Conservation (phyloP, 2,329 filamentous ascomycete genomes). For the Beauveria pseudobassiana region DNA sequence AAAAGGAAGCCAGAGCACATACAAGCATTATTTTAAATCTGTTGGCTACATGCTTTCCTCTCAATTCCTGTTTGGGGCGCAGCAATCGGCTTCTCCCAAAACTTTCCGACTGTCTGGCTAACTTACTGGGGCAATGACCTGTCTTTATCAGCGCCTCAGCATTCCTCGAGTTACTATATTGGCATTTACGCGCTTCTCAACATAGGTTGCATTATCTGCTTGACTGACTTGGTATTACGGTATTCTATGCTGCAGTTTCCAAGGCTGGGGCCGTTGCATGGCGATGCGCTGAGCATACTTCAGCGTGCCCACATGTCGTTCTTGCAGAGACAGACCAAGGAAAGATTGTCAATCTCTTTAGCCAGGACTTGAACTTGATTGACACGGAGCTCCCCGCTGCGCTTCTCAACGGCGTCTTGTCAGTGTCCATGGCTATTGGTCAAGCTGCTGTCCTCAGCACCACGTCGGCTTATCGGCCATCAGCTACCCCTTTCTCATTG, state of each 20-base stretch:
- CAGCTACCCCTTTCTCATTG: constrained; percentile 41
- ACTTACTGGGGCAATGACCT: constrained; percentile 32
- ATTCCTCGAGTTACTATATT: constrained; percentile 21
- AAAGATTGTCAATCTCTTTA: constrained; percentile 35
- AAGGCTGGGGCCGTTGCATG: too few relatives aligned
- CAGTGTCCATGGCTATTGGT: background rate
- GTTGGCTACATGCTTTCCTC: constrained; percentile 17
- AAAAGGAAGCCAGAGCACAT: constrained; percentile 11
- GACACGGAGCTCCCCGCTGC: constrained; percentile 31
- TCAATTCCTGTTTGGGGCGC: constrained; percentile 15
- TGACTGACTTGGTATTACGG: constrained; percentile 8
- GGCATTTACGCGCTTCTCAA: constrained; percentile 24
- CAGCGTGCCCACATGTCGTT: constrained; percentile 23
- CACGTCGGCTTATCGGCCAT: constrained; percentile 37
- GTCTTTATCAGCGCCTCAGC: background rate
- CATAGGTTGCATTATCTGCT: constrained; percentile 14
- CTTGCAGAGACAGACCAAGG: constrained; percentile 34
- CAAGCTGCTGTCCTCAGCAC: constrained; percentile 7
- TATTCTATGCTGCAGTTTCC: too few relatives aligned
- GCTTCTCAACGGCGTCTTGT: constrained; percentile 23
- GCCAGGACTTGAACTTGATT: constrained; percentile 36
- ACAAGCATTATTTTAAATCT: constrained; percentile 27
- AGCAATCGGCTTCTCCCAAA: constrained; percentile 19
- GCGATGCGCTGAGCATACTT: too few relatives aligned
- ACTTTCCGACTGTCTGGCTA: constrained; percentile 31